Conservation (phyloP, 345 rosid species). For the Populus alba region DNA sequence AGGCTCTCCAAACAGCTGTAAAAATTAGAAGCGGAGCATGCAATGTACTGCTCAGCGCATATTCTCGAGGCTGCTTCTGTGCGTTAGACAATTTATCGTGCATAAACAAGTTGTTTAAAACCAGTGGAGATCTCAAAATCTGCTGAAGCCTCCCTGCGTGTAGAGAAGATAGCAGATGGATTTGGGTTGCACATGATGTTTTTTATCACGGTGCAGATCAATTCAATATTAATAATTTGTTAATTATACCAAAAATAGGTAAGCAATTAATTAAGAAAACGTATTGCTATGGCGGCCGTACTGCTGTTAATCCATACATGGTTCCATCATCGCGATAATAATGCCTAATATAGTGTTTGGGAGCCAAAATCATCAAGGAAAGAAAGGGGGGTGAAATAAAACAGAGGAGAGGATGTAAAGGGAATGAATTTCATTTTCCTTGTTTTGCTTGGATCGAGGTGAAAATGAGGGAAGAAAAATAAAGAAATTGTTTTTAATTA, state of each 20-base stretch:
- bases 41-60: not conserved
- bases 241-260: not conserved
- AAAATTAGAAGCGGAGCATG: not conserved
- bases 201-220: not conserved
- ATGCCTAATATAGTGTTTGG: too few species aligned
- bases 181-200: constrained; percentile 12
- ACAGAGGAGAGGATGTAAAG: too few species aligned
- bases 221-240: not conserved
- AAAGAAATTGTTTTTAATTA: too few species aligned
- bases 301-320: too few species aligned
- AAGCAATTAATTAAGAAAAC: too few species aligned
- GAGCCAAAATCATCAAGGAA: too few species aligned
- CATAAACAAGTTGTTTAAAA: not conserved
- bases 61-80: constrained; percentile 13
- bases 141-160: not conserved
- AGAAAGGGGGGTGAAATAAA: too few species aligned
- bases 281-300: too few species aligned
- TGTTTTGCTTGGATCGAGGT: too few species aligned
- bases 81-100: constrained; percentile 3
- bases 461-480: too few species aligned
- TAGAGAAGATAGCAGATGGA: not conserved
- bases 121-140: not conserved
- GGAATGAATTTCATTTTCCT: too few species aligned
- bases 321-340: not conserved
- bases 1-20: not conserved